These are phyloP conservation scores for Tieghemostelium lacteum DNA, from an alignment of 78 protist species.

Conservation along the genomic window DNA sequence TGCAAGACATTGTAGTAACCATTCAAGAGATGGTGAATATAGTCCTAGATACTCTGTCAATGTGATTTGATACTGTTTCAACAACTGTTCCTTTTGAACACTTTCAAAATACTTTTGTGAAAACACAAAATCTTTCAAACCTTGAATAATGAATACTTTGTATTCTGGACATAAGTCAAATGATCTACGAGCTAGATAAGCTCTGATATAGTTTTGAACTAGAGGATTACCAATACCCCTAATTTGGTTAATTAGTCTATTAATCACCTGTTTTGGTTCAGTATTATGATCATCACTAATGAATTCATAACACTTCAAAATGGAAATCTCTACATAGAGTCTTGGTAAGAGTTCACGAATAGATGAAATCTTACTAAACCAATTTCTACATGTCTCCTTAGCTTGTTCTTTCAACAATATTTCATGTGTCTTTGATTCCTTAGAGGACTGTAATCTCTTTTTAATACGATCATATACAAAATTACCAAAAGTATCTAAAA, in stretches of 20 bases:
- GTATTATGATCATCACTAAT: slow-evolving; percentile 55
- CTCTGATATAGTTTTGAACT: slow-evolving; percentile 87
- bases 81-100: slow-evolving; percentile 26
- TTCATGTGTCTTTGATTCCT: slow-evolving; percentile 52
- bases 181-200: slow-evolving; percentile 83
- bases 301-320: slow-evolving; percentile 86
- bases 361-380: slow-evolving; percentile 97
- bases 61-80: slow-evolving; percentile 26
- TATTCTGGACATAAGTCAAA: slow-evolving; percentile 65
- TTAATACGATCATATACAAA: slow-evolving; percentile 87
- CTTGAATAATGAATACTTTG: slow-evolving; percentile 49
- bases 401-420: slow-evolving; percentile 76
- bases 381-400: slow-evolving; percentile 93
- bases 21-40: slow-evolving; percentile 84
- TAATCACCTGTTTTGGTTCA: slow-evolving; percentile 35
- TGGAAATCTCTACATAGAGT: slow-evolving; percentile 87
- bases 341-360: slow-evolving; percentile 96
- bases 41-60: slow-evolving; percentile 76
- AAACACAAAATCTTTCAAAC: slow-evolving; percentile 68
- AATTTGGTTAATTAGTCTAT: slow-evolving; percentile 63
- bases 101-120: slow-evolving; percentile 46
- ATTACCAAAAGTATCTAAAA: slow-evolving; percentile 95
- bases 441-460: slow-evolving; percentile 7
- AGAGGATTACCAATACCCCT: slow-evolving; percentile 92
- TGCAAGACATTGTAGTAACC: slow-evolving; percentile 86